phyloP scores from a whole-genome alignment of 2,329 filamentous ascomycete species.

The Ophiostoma pallidulum region DNA sequence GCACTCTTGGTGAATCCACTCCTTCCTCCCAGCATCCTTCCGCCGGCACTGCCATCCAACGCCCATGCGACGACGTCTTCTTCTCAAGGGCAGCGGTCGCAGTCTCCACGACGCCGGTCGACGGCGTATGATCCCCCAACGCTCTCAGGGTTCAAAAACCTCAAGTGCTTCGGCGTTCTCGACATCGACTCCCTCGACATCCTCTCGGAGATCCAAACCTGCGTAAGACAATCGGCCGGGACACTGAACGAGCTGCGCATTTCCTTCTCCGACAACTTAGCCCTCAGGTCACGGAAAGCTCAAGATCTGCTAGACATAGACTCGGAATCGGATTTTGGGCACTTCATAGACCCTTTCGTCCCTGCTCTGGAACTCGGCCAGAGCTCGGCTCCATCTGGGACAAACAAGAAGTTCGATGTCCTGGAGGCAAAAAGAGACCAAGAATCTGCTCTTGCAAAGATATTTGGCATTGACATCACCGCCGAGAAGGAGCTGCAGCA shows the following conservation, averaged over 20 bases:
- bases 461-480: conserved; percentile 36
- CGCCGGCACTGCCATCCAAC: neutral
- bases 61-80: neutral
- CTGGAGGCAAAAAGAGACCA: conserved; percentile 46
- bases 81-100: conserved; percentile 22
- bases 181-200: conserved; percentile 52
- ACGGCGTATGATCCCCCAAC: conserved; percentile 37
- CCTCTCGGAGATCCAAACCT: conserved; percentile 45
- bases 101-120: conserved; percentile 24
- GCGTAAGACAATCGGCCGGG: conserved; percentile 44
- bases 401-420: conserved; percentile 35
- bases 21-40: neutral
- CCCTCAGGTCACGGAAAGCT: conserved; percentile 36
- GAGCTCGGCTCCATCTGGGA: too few species aligned
- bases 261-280: conserved; percentile 48
- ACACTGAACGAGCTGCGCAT: conserved; percentile 46
- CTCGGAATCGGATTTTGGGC: conserved; percentile 39
- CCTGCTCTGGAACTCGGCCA: too few species aligned
- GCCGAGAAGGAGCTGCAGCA: too few species aligned
- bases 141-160: conserved; percentile 46
- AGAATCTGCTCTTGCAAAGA: conserved; percentile 41
- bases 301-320: conserved; percentile 29
- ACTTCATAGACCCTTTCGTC: conserved; percentile 27
- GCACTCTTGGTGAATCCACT: neutral
- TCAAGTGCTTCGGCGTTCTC: conserved; percentile 44